Base-by-base conservation (phyloP, 371 early-diverging fungal species). In the Circinella minor region DNA sequence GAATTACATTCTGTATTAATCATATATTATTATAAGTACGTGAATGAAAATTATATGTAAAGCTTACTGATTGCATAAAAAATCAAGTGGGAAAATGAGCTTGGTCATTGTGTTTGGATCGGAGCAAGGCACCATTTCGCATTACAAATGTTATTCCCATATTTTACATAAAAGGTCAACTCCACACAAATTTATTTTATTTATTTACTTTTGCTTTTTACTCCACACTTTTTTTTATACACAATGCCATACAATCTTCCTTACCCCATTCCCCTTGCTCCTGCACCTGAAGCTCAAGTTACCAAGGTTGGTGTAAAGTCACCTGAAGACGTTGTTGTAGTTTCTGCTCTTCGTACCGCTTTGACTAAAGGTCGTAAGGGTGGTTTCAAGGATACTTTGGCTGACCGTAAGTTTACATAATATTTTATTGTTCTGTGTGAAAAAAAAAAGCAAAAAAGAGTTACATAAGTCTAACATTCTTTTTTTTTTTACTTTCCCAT, bases 321-420 rank as follows among this genome's bases (percentile, higher is more conserved):
- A 34, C 91, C 91, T 38, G 91, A 93, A 57, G 94, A 94, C 74
- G 88, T 94, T n/a, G 94, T 94, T 43, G 89, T 94, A 61, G 92
- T 94, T 63, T 76, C 88, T 61, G 93, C 93, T 54, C 79, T 92
- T 71, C 94, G 98, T 74, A 95, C 97, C 17, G 92, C 98, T 55
- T 86, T 97, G 68, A 90, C 92, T 71, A 91, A 91, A 63, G 94
- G 94, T 48, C 90, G 92, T 74, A 94, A 93, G 82, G 98, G 98
- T 71, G 94, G 89, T 46, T 95, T 98, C 85, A 95, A 94, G 81
- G 96, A 97, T 74, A 93, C 94, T 55, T 86, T 89, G 68, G 93
- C 94, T 63, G 79, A 78, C 49, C 76, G 76, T 76, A 71, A 54
- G 61, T 38, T 43, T 36, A 51, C 51, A 51, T 51, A 51, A 38